Evolutionary conservation across 1,284 basidiomycete genomes (phyloP), one percentile per base, ranked within the genome.

Genomic region (Cutaneotrichosporon cavernicola): DNA sequence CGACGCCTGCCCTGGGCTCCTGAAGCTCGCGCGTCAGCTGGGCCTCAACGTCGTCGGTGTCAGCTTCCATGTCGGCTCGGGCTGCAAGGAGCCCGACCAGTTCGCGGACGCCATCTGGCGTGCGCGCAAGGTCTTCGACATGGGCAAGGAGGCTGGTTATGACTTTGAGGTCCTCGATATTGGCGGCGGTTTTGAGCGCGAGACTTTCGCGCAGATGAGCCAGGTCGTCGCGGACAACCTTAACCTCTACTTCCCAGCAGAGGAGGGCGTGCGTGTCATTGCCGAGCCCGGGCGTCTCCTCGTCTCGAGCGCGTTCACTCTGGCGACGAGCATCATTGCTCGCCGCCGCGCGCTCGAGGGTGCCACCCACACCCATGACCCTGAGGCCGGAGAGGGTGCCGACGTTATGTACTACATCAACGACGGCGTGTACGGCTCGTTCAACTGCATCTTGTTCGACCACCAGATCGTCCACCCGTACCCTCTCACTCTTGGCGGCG

Each of bases 261-360:
- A 78, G 43, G 77, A 73, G 34, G 86, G 90, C 53, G 82, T 99
- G 67, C 87, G 87, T 76, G 87, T 99, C 73, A 96, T 99, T 66
- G 96, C 93, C 22, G 97, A 99, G 82, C 97, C 97, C 5, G 97
- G 97, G 51, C 83, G 97, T 67, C 97, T 94, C 83, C 96, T 92
- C 75, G 97, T 99, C 46, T 87, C 91, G 62, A 88, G 86, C 72
- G 96, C 97, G 32, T 99, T 98, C 83, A 90, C 89, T 69, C 85
- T 99, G 18, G 96, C 95, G 32, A 88, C 91, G 53, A 94, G 95
- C 79, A 88, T 99, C 71, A 97, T 99, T 73, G 97, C 96, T 1
- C 86, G 93, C 55, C 86, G 94, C 61, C 89, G 80, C 56, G 79
- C 74, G 62, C 69, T 74, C 47, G 65, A 71, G 30, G 56, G 56